Conservation (phyloP, 352 stramenopile species). For the Aphanomyces astaci region DNA sequence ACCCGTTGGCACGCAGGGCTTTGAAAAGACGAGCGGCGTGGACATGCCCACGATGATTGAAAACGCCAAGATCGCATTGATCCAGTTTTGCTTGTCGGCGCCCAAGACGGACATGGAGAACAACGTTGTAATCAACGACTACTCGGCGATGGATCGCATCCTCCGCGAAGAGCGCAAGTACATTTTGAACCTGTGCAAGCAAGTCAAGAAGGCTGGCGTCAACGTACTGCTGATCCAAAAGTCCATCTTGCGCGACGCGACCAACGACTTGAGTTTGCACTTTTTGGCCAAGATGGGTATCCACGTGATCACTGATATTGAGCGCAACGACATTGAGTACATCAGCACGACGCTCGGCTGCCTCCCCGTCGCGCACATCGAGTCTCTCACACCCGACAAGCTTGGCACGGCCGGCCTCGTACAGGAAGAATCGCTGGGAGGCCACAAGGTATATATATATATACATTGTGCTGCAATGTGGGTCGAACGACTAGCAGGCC, state of each 20-base stretch:
- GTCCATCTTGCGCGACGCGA: constrained; percentile 97
- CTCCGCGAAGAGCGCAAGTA: constrained; percentile 98
- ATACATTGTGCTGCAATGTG: no score
- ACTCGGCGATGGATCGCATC: constrained; percentile 99
- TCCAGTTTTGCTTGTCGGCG: constrained; percentile 98
- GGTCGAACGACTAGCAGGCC: no score
- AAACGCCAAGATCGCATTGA: constrained; percentile 99
- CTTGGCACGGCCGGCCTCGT: constrained; percentile 92
- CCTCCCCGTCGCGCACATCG: constrained; percentile 95
- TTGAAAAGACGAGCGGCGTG: constrained; percentile 66
- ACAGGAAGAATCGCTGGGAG: constrained; percentile 92
- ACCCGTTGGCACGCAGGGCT: constrained; percentile 30
- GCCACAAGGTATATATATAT: no score
- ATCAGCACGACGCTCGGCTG: constrained; percentile 95
- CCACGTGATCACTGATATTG: constrained; percentile 98
- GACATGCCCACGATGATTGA: constrained; percentile 75
- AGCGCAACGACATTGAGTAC: constrained; percentile 98
- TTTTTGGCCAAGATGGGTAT: constrained; percentile 99
- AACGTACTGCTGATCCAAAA: constrained; percentile 99
- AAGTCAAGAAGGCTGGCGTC: constrained; percentile 98
- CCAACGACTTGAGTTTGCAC: constrained; percentile 98
- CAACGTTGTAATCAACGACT: constrained; percentile 99
- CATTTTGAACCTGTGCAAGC: constrained; percentile 94
- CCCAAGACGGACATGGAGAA: constrained; percentile 99
- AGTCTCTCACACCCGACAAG: constrained; percentile 96